phyloP scores from a whole-genome alignment of 2,329 filamentous ascomycete genomes.

The Paecilomyces niveus region DNA sequence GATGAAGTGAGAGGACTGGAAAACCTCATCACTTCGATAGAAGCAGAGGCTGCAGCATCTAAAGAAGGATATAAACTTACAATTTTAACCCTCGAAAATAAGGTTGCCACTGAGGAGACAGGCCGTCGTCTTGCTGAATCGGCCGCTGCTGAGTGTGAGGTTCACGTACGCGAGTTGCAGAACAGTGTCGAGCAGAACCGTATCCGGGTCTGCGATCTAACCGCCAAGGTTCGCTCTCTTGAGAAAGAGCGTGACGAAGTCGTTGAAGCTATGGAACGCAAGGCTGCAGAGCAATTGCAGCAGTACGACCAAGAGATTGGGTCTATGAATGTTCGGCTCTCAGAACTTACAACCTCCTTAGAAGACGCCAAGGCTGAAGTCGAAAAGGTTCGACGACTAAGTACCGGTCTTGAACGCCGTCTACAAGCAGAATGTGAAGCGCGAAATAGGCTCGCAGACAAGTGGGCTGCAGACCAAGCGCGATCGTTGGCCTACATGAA shows the following conservation, averaged over 20 bases:
- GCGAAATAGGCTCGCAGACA: constrained; percentile 25
- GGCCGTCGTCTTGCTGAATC: constrained; percentile 28
- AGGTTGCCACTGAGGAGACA: constrained; percentile 25
- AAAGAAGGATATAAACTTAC: constrained; percentile 20
- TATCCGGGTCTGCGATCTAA: constrained; percentile 26
- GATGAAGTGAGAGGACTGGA: constrained; percentile 38
- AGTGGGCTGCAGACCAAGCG: constrained; percentile 26
- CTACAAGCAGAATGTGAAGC: constrained; percentile 30
- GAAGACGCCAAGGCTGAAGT: constrained; percentile 27
- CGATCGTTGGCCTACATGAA: constrained; percentile 26
- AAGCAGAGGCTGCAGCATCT: constrained; percentile 28
- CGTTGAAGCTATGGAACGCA: constrained; percentile 16
- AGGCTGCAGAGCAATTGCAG: constrained; percentile 14
- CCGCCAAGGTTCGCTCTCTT: constrained; percentile 26
- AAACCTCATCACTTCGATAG: constrained; percentile 32
- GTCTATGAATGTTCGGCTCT: constrained; percentile 34
- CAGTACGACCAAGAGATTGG: constrained; percentile 30
- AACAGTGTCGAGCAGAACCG: constrained; percentile 26
- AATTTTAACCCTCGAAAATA: constrained; percentile 26
- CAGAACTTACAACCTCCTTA: constrained; percentile 33
- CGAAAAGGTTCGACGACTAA: constrained; percentile 27
- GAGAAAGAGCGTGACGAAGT: constrained; percentile 21
- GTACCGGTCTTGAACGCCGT: constrained; percentile 29
- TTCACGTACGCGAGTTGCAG: constrained; percentile 31
- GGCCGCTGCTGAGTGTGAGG: constrained; percentile 25